A percentile compares a stretch with the other conserved stretches of the same genome.
phyloP scores from a whole-genome alignment of 495 filamentous ascomycete genomes.

The Baudoinia panamericana region DNA sequence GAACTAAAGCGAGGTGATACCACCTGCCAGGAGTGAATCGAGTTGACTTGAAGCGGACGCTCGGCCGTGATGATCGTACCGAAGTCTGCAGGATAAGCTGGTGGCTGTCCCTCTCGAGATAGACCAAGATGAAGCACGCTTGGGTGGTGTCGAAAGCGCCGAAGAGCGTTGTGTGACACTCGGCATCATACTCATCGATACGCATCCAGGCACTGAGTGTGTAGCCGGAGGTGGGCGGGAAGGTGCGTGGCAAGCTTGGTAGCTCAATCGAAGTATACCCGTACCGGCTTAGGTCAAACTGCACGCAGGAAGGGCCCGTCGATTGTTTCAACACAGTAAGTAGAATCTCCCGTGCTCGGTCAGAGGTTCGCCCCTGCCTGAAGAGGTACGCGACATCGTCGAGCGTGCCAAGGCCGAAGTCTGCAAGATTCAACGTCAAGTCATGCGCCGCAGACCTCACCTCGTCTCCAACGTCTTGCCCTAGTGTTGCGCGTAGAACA shows the following conservation, averaged over 20 bases:
- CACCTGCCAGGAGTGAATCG: slow-evolving; percentile 60
- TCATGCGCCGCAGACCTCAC: slow-evolving; percentile 42
- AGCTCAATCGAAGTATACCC: slow-evolving; percentile 84
- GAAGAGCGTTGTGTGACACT: slow-evolving; percentile 86
- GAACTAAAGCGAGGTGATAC: slow-evolving; percentile 87
- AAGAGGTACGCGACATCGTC: slow-evolving; percentile 71
- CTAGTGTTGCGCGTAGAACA: slow-evolving; percentile 52
- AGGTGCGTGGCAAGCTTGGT: slow-evolving; percentile 63
- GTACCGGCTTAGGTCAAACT: slow-evolving; percentile 82
- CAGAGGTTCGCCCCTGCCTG: slow-evolving; percentile 46
- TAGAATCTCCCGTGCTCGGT: slow-evolving; percentile 56
- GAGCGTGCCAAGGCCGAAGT: slow-evolving; percentile 58
- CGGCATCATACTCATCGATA: slow-evolving; percentile 71
- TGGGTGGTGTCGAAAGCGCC: slow-evolving; percentile 87
- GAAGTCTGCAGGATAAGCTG: slow-evolving; percentile 96
- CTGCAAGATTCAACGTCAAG: slow-evolving; percentile 46
- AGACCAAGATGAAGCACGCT: slow-evolving; percentile 85
- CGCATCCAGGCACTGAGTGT: slow-evolving; percentile 79
- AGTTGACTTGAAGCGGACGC: slow-evolving; percentile 80
- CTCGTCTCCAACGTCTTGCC: slow-evolving; percentile 35
- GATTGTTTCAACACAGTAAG: slow-evolving; percentile 58
- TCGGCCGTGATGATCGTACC: slow-evolving; percentile 69
- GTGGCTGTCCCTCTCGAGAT: slow-evolving; percentile 85
- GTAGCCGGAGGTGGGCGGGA: slow-evolving; percentile 74
- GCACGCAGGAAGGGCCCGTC: slow-evolving; percentile 66